Base-by-base conservation (phyloP, 148 eudicot species). In the Amaranthus hypochondriacus region DNA sequence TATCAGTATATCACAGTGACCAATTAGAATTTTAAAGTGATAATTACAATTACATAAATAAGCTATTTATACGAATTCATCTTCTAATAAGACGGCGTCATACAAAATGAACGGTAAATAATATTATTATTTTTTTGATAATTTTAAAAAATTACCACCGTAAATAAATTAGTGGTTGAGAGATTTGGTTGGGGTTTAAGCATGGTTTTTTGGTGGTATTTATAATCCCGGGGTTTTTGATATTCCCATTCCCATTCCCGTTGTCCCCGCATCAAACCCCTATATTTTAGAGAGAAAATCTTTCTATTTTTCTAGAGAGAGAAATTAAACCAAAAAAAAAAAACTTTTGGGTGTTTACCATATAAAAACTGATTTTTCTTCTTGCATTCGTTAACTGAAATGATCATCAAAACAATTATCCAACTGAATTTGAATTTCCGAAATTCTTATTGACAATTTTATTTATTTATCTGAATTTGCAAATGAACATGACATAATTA, bases 141-240 rank as follows among this genome's bases (percentile, higher is more conserved):
- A 11, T 47, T 39, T 18, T 14, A n/a, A 21, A 52, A 28, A 50
- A 73, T 71, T 71, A 62, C 43, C 2, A 63, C 81, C 79, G 80
- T 80, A 48, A 28, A 58, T 59, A n/a, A 48, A 71, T 73, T 76
- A 65, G 84, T 84, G 87, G 84, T 69, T 76, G 79, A 70, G 79
- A 84, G 77, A 70, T 78, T 83, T 75, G 73, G 78, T 73, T 69
- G 84, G 84, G 87, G 87, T 84, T 84, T 84, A 78, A 78, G 84
- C 82, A 81, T 81, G 80, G 82, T 66, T 75, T 78, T 78, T 70
- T 64, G 52, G 28, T 73, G 76, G 70, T 64, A 69, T 10, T 75
- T 72, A 72, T 72, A 73, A 78, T 15, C 71, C 68, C 82, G 78
- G 87, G 84, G 82, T 72, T 81, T 83, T 81, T 82, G 77, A 28